Evolutionary conservation across 352 stramenopile species (phyloP), one percentile per base, ranked within the genome.

Genomic region (Globisporangium solare): DNA sequence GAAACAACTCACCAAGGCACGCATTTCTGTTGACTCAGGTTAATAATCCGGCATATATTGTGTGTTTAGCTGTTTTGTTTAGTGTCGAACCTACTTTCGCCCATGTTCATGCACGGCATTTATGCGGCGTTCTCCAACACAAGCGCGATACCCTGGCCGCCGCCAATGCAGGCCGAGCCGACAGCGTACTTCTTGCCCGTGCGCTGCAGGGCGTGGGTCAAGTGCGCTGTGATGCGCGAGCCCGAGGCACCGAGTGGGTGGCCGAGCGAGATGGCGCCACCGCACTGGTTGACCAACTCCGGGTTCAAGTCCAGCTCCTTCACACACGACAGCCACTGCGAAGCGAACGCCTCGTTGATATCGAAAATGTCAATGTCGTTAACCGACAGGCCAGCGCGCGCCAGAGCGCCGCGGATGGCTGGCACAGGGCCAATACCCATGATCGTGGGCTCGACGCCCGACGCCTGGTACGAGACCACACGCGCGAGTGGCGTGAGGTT

Each of bases 331-430:
- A 99, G 76, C 78, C 95, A 98, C 76, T 99, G 95, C 11, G 94
- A 86, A 8, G 97, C 96, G 73, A 99, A 99, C 11, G 97, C 97
- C 80, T 99, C 97, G 73, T 99, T 99, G 71, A 99, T 98, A 77
- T 99, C 96, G 14, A 98, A 79, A 41, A 98, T 87, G 73, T 99
- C 97, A 60, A 99, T 97, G 71, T 99, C 93, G 20, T 80, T 69
- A 46, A 98, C 72, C 40, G 74, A 76, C 31, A 98, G 75, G 41
- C 92, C 90, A 2, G 95, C 92, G 41, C 81, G 85, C 41, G 81
- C 65, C 18, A 99, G 70, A n/a, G 93, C 96, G 3, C 88, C 74
- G 18, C 81, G 80, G 66, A 99, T 99, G 13, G 97, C 96, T 21
- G 91, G 87, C 35, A 98, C 93, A 13, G 97, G 97, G 15, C 96